Base-by-base conservation (phyloP, 768 basidiomycete genomes). In the Naganishia randhawae region DNA sequence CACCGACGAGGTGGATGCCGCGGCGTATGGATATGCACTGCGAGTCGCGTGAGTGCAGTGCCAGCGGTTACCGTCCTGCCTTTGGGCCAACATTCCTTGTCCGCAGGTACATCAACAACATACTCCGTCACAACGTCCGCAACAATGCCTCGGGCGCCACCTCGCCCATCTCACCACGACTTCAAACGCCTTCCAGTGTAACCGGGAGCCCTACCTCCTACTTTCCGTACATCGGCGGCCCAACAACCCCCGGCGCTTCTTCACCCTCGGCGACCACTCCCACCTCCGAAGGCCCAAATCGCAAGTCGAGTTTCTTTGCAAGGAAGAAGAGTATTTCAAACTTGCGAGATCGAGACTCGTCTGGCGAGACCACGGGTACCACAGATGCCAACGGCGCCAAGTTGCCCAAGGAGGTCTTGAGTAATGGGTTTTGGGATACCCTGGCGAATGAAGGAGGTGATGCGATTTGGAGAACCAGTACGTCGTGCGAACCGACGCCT, bases 381-480 rank as follows among this genome's bases (percentile, higher is more conserved):
- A 68, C 42, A 16, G 71, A 57, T 13, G n/a, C n/a, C n/a, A n/a
- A n/a, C n/a, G 37, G 22, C 5, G 48, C 65, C 32, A 79, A 79
- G 70, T 63, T 79, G 22, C 77, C 77, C 0, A 77, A 75, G 54
- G 78, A 79, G 67, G 78, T 76, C 50, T 71, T 79, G 37, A 61
- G 35, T 61, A 53, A 70, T 22, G 76, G 75, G 32, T 78, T 79
- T 53, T 79, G 78, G 78, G 73, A 71, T 32, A 42, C 67, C 2
- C 50, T 79, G 52, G 74, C 67, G 9, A 65, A 51, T 54, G 78
- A 79, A 63, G 66, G 76, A 1, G 78, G 78, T 22, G 77, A 79
- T 69, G 32, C 32, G 1, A 70, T 64, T 1, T 79, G 77, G 77
- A 53, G 65, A 51, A 45, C 42, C 25, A 42, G 69, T 70, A 50